A percentile compares a stretch with the other conserved stretches of the same genome.
Conservation (phyloP, 176 grass and related monocot species). For the Carex kokanica region DNA sequence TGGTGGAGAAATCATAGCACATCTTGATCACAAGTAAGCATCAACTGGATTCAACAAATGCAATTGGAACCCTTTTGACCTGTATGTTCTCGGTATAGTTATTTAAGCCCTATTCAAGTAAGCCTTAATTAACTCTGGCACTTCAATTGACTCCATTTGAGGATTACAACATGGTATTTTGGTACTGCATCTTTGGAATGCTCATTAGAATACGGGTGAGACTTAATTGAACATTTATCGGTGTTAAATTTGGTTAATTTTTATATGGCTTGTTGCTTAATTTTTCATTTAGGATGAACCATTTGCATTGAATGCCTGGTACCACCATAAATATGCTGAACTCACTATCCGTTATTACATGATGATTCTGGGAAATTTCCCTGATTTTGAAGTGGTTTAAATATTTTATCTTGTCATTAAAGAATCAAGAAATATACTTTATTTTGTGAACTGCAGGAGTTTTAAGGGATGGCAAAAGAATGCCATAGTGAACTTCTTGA, state of each 20-base stretch:
- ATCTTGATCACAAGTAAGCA: slow-evolving; percentile 98
- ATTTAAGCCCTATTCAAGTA: background rate
- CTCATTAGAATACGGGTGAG: background rate
- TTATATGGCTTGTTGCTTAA: background rate
- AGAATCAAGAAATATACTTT: background rate
- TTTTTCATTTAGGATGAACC: background rate
- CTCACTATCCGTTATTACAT: background rate
- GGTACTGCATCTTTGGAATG: background rate
- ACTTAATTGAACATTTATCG: background rate
- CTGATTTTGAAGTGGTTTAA: slow-evolving; percentile 2
- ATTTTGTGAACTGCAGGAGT: slow-evolving; percentile 50
- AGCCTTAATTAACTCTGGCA: background rate
- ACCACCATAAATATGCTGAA: background rate
- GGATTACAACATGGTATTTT: background rate
- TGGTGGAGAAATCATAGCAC: slow-evolving; percentile 78
- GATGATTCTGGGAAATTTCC: background rate
- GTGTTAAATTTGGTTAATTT: background rate
- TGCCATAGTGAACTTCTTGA: slow-evolving; percentile 63
- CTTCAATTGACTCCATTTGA: background rate
- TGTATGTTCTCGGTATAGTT: background rate
- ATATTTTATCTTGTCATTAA: background rate
- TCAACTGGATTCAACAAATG: background rate
- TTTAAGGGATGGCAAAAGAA: slow-evolving; percentile 97
- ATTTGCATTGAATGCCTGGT: background rate
- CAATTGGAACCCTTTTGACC: background rate